Evolutionary conservation across 345 rosid species (phyloP), one percentile per base, ranked within the genome.

Genomic region (Stellera chamaejasme): DNA sequence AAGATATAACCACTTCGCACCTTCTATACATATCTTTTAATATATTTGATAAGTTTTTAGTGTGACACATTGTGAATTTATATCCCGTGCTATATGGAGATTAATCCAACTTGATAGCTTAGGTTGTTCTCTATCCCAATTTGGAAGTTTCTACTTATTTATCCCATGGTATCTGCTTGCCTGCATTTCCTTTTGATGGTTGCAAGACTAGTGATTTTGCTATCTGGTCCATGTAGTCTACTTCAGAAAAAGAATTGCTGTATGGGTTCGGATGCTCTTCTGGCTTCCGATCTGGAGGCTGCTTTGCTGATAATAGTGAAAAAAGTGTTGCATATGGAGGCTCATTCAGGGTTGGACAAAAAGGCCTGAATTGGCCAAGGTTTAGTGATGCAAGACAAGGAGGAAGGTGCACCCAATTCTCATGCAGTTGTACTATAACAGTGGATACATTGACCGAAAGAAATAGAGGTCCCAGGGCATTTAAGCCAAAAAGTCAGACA

Each of bases 391-490:
- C 71, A 45, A 73, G 69, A 68, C 76, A 51, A 43, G 69, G 63
- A 46, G 62, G 70, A 54, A 75, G 75, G 63, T 79, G 73, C 73
- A 69, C 41, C 26, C 75, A 75, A 60, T 75, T 80, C 15, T 65
- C 54, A 25, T 73, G 75, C 58, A 75, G 72, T 56, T 68, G 61
- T 63, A 66, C 73, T 36, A 57, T 66, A 64, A 71, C 75, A 49
- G 62, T 78, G 47, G 87, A 80, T 65, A 68, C 80, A 16, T 61
- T 71, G 54, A 66, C 75, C 8, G 85, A 81, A 81, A 71, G 78
- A 56, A 77, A 84, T 63, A 77, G 69, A 71, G 85, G 87, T 50
- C 83, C 78, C 52, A 77, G 83, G 69, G 80, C 81, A 61, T 77
- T 73, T 44, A 79, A 62, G 60, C 81, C 75, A 41, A 77, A 69